Percentiles rank a stretch among this genome's conserved stretches.
These are phyloP conservation scores for Neurospora sp. DNA, from an alignment of 495 filamentous ascomycete species.

Conservation along the genomic window DNA sequence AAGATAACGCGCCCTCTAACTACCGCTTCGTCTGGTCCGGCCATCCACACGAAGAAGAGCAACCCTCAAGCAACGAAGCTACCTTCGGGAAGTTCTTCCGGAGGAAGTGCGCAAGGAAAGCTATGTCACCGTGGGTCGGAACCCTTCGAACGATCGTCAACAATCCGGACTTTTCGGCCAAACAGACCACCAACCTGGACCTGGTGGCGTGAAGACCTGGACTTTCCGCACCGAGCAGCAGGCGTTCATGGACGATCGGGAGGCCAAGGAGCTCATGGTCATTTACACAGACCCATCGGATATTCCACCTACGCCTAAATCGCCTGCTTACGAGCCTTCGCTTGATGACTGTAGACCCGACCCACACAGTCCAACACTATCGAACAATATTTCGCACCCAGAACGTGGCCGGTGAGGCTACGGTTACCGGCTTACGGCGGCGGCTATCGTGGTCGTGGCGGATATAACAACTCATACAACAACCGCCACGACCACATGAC, in stretches of 20 bases:
- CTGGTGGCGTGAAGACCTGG: slow-evolving; percentile 46
- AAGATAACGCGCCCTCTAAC: too few species aligned
- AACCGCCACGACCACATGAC: not conserved
- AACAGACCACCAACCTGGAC: too few species aligned
- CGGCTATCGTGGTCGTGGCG: not conserved
- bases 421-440: too few species aligned
- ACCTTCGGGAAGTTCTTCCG: slow-evolving; percentile 24
- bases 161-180: too few species aligned
- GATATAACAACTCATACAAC: not conserved
- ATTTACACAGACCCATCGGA: slow-evolving; percentile 65
- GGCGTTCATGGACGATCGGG: slow-evolving; percentile 56
- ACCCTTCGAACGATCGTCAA: too few species aligned
- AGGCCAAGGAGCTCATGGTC: slow-evolving; percentile 71
- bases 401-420: not conserved
- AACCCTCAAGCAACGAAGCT: too few species aligned
- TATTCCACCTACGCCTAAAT: slow-evolving; percentile 66
- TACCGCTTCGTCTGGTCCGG: too few species aligned
- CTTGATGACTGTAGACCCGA: not conserved
- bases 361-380: too few species aligned
- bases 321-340: slow-evolving; percentile 40
- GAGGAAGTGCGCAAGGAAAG: slow-evolving; percentile 40
- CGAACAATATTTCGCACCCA: not conserved
- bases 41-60: too few species aligned
- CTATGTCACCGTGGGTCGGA: slow-evolving; percentile 55
- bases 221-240: slow-evolving; percentile 55